Base-by-base conservation (phyloP, 345 rosid genomes). In the Arabis alpina region DNA sequence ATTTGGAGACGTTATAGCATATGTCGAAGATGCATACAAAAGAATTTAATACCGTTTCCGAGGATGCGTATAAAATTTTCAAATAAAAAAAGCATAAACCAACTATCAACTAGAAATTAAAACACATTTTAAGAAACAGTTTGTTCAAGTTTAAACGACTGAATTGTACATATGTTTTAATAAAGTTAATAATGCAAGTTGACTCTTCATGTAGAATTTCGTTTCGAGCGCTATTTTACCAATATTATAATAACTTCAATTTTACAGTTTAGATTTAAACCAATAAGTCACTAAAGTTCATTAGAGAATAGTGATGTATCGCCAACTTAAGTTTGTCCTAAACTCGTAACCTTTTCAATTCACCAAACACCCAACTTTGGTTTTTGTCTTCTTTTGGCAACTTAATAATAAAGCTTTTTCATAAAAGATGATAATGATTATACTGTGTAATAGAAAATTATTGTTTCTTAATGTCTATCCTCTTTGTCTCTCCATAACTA, bases 331-430 rank as follows among this genome's bases (percentile, higher is more conserved):
- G 47, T 71, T 61, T 41, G 47, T 61, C 61, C 42, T 53, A 43
- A 61, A 71, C 54, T 61, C 68, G 2, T 42, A 30, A 43, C 40
- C 54, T 71, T 71, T 36, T 61, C 53, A 34, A 71, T 44, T 54
- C 69, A 71, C 63, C 56, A 53, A 71, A 71, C 68, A 71, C 19
- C 40, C 68, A 71, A 23, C 76, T 53, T 62, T 62, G 40, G 36
- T 1, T 53, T 62, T 71, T 43, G 69, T 54, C 55, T 44, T 71
- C 63, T 71, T 61, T 43, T 43, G n/a, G 45, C 13, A 61, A 71
- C 53, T 32, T 52, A 52, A 14, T 13, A 53, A 10, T 25, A 68
- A 69, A 45, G 14, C 11, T 34, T 9, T 25, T 24, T 14, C 45
- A 14, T 58, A 47, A 13, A 71, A 10, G 25, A 52, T 61, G 27